phyloP scores from a whole-genome alignment of 148 eudicot genomes.

The Cornus kousa region DNA sequence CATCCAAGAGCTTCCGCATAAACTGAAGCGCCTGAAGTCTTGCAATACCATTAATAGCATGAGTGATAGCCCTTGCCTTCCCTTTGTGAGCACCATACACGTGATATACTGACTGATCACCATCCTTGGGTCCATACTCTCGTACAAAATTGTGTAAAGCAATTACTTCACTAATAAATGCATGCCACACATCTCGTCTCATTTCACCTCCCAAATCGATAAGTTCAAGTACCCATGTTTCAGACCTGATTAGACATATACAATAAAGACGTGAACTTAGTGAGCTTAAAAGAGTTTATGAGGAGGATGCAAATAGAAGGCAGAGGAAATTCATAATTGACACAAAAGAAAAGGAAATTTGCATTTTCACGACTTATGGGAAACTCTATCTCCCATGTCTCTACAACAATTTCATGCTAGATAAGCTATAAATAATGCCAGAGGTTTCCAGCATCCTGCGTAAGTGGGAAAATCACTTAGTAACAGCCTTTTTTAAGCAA shows the following conservation, averaged over 20 bases:
- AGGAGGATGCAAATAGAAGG: background rate
- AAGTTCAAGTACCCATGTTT: constrained; percentile 77
- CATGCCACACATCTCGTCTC: constrained; percentile 94
- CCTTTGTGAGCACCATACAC: constrained; percentile 82
- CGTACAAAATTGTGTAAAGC: constrained; percentile 61
- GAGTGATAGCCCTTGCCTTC: constrained; percentile 45
- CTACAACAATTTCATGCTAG: background rate
- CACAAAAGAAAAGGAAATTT: constrained; percentile 10
- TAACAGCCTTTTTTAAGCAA: background rate
- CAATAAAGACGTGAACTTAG: background rate
- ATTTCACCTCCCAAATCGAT: constrained; percentile 82
- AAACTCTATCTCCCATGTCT: background rate
- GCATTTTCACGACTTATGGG: background rate
- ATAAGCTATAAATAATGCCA: background rate
- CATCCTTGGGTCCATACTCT: constrained; percentile 74
- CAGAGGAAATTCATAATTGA: background rate
- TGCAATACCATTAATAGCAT: constrained; percentile 58
- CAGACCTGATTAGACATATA: constrained; percentile 37
- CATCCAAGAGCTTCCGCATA: constrained; percentile 63
- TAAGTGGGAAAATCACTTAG: no score
- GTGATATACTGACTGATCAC: constrained; percentile 44
- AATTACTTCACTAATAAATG: constrained; percentile 70
- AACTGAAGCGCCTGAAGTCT: constrained; percentile 87
- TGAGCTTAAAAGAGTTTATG: background rate
- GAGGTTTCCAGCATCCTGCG: no score